Base-by-base conservation (phyloP, 257 asterid species). In the Knoxia roxburghii region DNA sequence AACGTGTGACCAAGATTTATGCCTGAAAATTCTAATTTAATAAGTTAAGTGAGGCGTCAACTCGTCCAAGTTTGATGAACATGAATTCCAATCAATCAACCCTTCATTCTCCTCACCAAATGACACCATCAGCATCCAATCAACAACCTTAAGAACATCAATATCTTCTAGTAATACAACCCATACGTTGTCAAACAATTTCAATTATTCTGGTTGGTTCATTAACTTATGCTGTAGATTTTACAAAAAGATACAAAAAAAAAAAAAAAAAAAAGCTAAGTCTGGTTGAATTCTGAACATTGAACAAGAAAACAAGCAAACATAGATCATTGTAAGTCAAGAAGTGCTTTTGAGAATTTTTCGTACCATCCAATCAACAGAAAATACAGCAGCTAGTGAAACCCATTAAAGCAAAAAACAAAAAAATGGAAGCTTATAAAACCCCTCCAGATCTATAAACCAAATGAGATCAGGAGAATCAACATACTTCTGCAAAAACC, bases 1-100 rank as follows among this genome's bases (percentile, higher is more conserved):
- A 45, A 32, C 70, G 32, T 65, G 50, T 21, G 33, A 21, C 61
- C 49, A 54, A 60, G 17, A 64, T 41, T 23, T 35, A 23, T 32
- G 21, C 61, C 30, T 30, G 12, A 6, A 29, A 29, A 43, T 72
- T 45, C 49, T n/a, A 37, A 53, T 58, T 61, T 50, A 3, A 21
- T 49, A 35, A 6, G 21, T 18, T 37, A 33, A 50, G 13, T 0
- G 9, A 33, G 24, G 15, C 20, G 8, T 2, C 24, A 46, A 20
- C 12, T 21, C 12, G 52, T 33, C 50, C 54, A 33, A 37, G 11
- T 65, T 30, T 29, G 43, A 55, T 24, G 71, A 64, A 54, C 48
- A n/a, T 24, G 48, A 4, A 13, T 46, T 39, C 21, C 13, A 8
- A 59, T n/a, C 41, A 4, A 45, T 63, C 61, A 26, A 32, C 4